Evolutionary conservation across 257 asterid species (phyloP).

Genomic region (Scutellaria galericulata): DNA sequence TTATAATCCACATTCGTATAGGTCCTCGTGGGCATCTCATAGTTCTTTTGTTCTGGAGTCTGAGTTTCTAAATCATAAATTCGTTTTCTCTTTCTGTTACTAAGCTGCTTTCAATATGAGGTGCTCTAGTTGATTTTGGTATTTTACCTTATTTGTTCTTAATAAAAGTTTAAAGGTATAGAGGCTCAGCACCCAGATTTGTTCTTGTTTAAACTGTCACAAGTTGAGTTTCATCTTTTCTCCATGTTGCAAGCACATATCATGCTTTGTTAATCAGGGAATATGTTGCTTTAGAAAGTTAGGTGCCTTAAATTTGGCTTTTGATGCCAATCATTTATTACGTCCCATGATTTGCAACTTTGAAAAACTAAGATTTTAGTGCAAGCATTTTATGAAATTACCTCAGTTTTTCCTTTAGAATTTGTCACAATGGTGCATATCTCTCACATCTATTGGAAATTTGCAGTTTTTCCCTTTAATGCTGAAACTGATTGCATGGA

Average conservation of each 20-base stretch:
- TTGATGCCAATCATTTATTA: slow-evolving; percentile 14
- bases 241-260: slow-evolving; percentile 8
- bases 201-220: not conserved
- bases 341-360: slow-evolving; percentile 20
- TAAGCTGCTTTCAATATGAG: slow-evolving; percentile 4
- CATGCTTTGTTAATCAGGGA: not conserved
- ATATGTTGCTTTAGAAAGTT: slow-evolving; percentile 17
- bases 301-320: slow-evolving; percentile 15
- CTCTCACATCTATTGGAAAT: slow-evolving; percentile 42
- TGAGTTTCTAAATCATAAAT: not conserved
- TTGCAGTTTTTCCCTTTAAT: slow-evolving; percentile 90
- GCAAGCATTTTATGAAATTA: slow-evolving; percentile 2
- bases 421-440: slow-evolving; percentile 14
- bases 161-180: slow-evolving; percentile 1
- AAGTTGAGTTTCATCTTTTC: slow-evolving; percentile 22
- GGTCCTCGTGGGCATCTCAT: not conserved
- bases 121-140: slow-evolving; percentile 10
- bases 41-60: not conserved
- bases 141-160: slow-evolving; percentile 9
- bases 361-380: slow-evolving; percentile 2
- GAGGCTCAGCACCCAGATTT: slow-evolving; percentile 3
- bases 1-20: not conserved
- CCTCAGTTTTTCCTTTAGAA: not conserved
- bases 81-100: not conserved
- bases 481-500: slow-evolving; percentile 96